These are phyloP conservation scores for Liquidambar formosana DNA, from an alignment of 164 flowering plant genomes.

Conservation along the genomic window DNA sequence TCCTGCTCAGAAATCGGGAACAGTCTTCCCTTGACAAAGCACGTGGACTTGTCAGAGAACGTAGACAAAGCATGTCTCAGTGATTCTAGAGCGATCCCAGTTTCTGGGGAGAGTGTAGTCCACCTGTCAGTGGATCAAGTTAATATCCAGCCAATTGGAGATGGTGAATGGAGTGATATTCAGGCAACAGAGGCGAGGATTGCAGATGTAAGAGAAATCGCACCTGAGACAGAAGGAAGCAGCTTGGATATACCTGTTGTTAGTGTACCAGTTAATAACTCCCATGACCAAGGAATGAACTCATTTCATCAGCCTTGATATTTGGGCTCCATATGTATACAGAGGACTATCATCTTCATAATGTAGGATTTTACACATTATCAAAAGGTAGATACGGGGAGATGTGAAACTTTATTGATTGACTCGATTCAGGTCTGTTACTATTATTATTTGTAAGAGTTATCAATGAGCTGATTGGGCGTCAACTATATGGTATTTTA, in stretches of 20 bases:
- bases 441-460: no score
- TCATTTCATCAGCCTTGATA: slow-evolving; percentile 50
- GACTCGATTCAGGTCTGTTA: no score
- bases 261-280: slow-evolving; percentile 36
- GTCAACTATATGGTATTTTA: no score
- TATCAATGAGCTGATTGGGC: no score
- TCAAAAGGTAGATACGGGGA: no score
- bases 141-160: slow-evolving; percentile 45
- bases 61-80: slow-evolving; percentile 93
- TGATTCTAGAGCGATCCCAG: slow-evolving; percentile 52
- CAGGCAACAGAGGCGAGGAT: slow-evolving; percentile 68
- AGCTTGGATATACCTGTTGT: slow-evolving; percentile 88
- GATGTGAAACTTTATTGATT: no score
- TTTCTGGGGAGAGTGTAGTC: slow-evolving; percentile 43
- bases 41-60: slow-evolving; percentile 71
- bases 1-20: slow-evolving; percentile 47
- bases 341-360: no score
- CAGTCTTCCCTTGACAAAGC: slow-evolving; percentile 63
- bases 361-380: no score
- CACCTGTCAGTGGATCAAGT: slow-evolving; percentile 43
- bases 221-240: slow-evolving; percentile 58
- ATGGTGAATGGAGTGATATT: slow-evolving; percentile 85
- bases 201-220: slow-evolving; percentile 78
- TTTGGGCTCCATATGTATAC: not conserved
- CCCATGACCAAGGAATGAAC: slow-evolving; percentile 41